Evolutionary conservation across 2,329 filamentous ascomycete genomes (phyloP), one percentile per base, ranked within the genome.

Genomic region (Corinectria fuckeliana): DNA sequence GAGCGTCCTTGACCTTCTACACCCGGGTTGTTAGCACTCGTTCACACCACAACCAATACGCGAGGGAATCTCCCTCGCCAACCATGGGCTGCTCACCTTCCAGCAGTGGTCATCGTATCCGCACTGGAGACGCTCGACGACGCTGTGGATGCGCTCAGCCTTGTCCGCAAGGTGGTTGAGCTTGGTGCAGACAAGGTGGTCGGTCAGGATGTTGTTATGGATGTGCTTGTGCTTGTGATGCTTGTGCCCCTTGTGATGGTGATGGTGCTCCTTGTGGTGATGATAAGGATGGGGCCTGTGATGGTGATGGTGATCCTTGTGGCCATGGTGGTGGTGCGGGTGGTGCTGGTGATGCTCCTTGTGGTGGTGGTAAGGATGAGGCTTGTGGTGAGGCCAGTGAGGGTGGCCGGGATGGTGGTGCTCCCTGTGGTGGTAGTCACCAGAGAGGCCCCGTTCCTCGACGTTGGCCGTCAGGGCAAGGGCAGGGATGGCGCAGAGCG

Each of bases 61-160:
- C n/a, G 7, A 11, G 6, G 10, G 32, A 14, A 14, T 48, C 16
- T 10, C 13, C 23, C 20, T 47, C 30, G 7, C 1, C 7, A 16
- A 5, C 6, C 2, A n/a, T 7, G 3, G 7, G 7, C 14, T 8
- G 11, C 9, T 50, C 34, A 69, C 69, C 51, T 66, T 50, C 71
- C 69, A 73, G 63, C 69, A 73, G 11, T 41, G 13, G 28, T 62
- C 52, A 38, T 64, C 49, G n/a, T 68, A 56, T 10, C 60, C 63
- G 50, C 65, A 69, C 30, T 63, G 28, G 16, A 64, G 48, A 5
- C 48, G 50, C 58, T 68, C 57, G 30, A 68, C 61, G 28, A 61
- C 42, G 39, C 68, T 52, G 20, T 62, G 61, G 45, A 72, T 60
- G 47, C 61, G 52, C 44, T 71, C 70, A 2, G 64, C 58, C 60